These are phyloP conservation scores for Monilinia vaccinii-corymbosi DNA, from an alignment of 2,329 filamentous ascomycete genomes.

Conservation along the genomic window DNA sequence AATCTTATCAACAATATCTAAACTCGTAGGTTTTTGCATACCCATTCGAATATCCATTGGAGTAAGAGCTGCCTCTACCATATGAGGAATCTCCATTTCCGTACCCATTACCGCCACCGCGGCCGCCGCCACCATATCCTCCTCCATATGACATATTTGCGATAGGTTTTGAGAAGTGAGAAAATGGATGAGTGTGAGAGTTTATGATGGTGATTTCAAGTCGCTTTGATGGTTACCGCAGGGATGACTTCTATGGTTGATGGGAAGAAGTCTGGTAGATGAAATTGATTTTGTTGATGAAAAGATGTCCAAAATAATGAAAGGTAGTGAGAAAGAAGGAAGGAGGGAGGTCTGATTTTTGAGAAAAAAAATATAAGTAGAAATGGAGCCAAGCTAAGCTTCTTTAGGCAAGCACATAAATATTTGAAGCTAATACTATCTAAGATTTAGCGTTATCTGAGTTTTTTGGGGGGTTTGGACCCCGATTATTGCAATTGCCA, in stretches of 20 bases:
- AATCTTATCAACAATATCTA: slow-evolving; percentile 31
- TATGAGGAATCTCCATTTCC: slow-evolving; percentile 46
- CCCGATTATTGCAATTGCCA: no score
- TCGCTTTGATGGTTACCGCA: slow-evolving; percentile 9
- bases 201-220: slow-evolving; percentile 10
- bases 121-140: slow-evolving; percentile 45
- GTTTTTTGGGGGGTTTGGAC: slow-evolving; percentile 1
- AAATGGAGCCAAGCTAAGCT: not conserved
- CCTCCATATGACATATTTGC: slow-evolving; percentile 52
- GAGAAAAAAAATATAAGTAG: slow-evolving; percentile 15
- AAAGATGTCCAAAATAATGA: slow-evolving; percentile 1
- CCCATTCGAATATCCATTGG: slow-evolving; percentile 43
- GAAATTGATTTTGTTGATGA: slow-evolving; percentile 15
- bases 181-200: slow-evolving; percentile 12
- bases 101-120: slow-evolving; percentile 40
- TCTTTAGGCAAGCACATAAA: not conserved
- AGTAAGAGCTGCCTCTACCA: slow-evolving; percentile 37
- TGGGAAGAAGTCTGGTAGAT: slow-evolving; percentile 17
- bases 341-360: slow-evolving; percentile 10
- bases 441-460: not conserved
- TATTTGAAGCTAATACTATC: not conserved
- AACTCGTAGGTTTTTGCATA: slow-evolving; percentile 33
- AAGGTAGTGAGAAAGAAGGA: slow-evolving; percentile 9
- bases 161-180: slow-evolving; percentile 5
- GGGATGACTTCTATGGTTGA: slow-evolving; percentile 16